These are phyloP conservation scores for Magnaporthiopsis rhizophila DNA, from an alignment of 2,329 filamentous ascomycete species.

Conservation along the genomic window DNA sequence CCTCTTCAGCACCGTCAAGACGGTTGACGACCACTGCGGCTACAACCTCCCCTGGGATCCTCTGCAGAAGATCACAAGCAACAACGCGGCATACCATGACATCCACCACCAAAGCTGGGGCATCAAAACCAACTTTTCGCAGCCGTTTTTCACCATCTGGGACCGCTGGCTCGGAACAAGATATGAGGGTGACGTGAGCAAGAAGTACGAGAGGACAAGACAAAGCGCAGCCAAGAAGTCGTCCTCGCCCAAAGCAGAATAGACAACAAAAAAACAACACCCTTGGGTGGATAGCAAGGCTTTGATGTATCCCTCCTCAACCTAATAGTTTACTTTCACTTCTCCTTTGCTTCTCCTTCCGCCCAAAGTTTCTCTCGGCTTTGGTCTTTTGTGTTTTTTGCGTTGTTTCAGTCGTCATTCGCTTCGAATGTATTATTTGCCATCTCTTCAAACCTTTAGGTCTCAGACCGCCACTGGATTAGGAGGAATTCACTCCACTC, in stretches of 20 bases:
- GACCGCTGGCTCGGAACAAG: slow-evolving; percentile 74
- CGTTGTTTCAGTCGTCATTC: neutral
- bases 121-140: slow-evolving; percentile 90
- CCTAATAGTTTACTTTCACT: neutral
- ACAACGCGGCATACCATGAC: slow-evolving; percentile 95
- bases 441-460: neutral
- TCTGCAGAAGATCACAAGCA: slow-evolving; percentile 81
- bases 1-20: slow-evolving; percentile 83
- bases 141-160: slow-evolving; percentile 95
- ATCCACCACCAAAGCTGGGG: slow-evolving; percentile 99
- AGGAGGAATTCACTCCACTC: neutral
- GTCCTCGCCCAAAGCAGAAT: neutral
- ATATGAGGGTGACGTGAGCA: slow-evolving; percentile 59
- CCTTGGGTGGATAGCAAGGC: neutral
- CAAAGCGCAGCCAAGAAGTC: slow-evolving; percentile 24
- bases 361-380: neutral
- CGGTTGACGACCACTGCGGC: slow-evolving; percentile 94
- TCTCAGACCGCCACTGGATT: neutral
- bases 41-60: slow-evolving; percentile 96
- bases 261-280: no score
- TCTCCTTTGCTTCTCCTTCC: neutral
- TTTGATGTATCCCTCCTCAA: neutral
- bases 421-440: neutral
- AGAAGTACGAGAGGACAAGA: slow-evolving; percentile 32
- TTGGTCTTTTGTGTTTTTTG: neutral